Evolutionary conservation across 257 asterid species (phyloP), one percentile per base, ranked within the genome.

Genomic region (Penstemon newberryi): DNA sequence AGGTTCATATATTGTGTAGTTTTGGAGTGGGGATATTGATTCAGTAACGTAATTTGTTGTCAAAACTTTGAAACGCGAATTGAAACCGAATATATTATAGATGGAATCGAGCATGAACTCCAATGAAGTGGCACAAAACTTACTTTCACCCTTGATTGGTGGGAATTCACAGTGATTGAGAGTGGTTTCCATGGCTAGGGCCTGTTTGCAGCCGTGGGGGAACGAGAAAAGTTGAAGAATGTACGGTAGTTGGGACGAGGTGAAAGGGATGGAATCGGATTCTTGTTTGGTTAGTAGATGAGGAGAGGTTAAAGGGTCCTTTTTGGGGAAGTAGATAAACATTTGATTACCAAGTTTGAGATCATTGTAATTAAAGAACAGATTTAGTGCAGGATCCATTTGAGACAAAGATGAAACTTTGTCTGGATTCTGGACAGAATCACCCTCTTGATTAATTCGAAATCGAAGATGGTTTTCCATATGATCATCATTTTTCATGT

Each of bases 81-180:
- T 8, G 0, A 59, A 5, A 4, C 88, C 87, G 5, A 87, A 81
- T 1, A 82, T 53, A 2, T 43, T 42, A 0, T 5, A 56, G 4
- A 80, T 67, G 4, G 89, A 82, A 42, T 87, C 96, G 4, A 92
- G 78, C 95, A 92, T 72, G 71, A 81, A 79, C 42, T 92, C 97
- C 3, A 92, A 59, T 0, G 97, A 86, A 5, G 93, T 78, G 42
- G 95, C 90, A 46, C 98, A 92, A 67, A 85, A 88, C 59, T 88
- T 92, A n/a, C 79, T 77, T 63, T 92, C 98, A 0, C 91, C 91
- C 47, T 69, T 53, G 36, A 85, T 55, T 0, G 98, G 83, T 7
- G 81, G 75, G 69, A 62, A 63, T 60, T 92, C 96, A 6, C 96
- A 92, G 79, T 87, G 98, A 44, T 63, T 64, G 11, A 92, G 95